Conservation (phyloP, 257 asterid species). For the Plectranthus barbatus region DNA sequence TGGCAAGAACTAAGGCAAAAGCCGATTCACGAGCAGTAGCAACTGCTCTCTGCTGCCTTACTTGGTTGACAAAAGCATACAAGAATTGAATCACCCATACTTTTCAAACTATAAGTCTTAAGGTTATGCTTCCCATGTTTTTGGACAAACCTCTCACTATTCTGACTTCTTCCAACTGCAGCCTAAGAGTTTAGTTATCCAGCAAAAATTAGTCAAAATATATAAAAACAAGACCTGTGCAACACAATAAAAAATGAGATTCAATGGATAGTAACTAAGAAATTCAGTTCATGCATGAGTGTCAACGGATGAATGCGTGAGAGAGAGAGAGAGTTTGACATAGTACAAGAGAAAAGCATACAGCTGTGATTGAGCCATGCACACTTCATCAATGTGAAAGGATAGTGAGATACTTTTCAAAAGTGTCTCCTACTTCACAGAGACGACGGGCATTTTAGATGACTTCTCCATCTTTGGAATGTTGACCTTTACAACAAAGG, state of each 20-base stretch:
- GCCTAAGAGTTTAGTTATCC: too few species aligned
- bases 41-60: too few species aligned
- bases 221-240: background rate
- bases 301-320: slow-evolving; percentile 7
- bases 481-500: slow-evolving; percentile 34
- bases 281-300: slow-evolving; percentile 12
- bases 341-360: too few species aligned
- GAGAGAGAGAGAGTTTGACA: too few species aligned
- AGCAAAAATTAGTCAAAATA: too few species aligned
- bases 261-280: slow-evolving; percentile 8
- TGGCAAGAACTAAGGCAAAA: too few species aligned
- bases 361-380: too few species aligned
- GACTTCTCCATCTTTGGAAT: slow-evolving; percentile 13
- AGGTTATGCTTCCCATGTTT: slow-evolving; percentile 36
- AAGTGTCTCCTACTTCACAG: slow-evolving; percentile 36
- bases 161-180: slow-evolving; percentile 43
- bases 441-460: slow-evolving; percentile 22
- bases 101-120: background rate
- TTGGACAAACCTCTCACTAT: slow-evolving; percentile 7
- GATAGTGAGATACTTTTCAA: slow-evolving; percentile 27
- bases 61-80: too few species aligned
- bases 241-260: slow-evolving; percentile 8
- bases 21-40: too few species aligned
- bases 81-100: background rate
- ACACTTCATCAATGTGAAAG: slow-evolving; percentile 22